Percentiles rank a stretch among this genome's conserved stretches.
Evolutionary conservation across 768 basidiomycete species (phyloP).

Genomic region (Naematelia aurantialba): DNA sequence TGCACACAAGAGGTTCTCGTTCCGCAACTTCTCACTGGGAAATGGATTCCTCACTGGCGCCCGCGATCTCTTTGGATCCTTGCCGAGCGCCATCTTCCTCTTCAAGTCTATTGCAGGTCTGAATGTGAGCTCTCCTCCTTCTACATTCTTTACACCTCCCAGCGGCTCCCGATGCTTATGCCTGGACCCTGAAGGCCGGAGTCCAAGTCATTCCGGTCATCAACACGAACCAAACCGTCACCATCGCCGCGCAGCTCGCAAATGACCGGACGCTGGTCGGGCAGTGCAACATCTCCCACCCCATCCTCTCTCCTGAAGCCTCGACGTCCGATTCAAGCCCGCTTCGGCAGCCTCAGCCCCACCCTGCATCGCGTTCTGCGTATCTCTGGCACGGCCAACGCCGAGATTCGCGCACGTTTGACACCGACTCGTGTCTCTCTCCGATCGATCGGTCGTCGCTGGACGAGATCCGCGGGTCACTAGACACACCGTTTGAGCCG

Average conservation of each 20-base stretch:
- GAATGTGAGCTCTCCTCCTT: conserved; percentile 51
- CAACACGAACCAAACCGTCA: conserved; percentile 87
- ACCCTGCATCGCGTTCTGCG: background rate
- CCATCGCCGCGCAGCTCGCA: conserved; percentile 82
- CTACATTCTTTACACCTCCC: conserved; percentile 9
- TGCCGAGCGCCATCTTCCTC: conserved; percentile 89
- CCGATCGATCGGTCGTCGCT: conserved; percentile 9
- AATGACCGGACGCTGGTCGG: conserved; percentile 76
- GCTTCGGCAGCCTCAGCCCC: background rate
- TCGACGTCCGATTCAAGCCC: background rate
- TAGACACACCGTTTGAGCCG: background rate
- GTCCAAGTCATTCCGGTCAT: conserved; percentile 85
- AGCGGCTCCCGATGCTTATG: conserved; percentile 6
- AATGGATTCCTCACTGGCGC: conserved; percentile 90
- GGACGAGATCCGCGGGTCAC: conserved; percentile 3
- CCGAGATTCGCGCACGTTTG: conserved; percentile 44
- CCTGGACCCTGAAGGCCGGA: conserved; percentile 40
- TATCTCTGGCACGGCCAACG: background rate
- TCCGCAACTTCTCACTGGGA: conserved; percentile 78
- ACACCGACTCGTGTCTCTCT: conserved; percentile 18
- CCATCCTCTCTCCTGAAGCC: conserved; percentile 39
- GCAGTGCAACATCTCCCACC: conserved; percentile 92
- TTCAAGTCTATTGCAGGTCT: conserved; percentile 88
- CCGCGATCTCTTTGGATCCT: conserved; percentile 81
- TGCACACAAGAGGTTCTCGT: conserved; percentile 91